Percentiles rank a stretch among this genome's conserved stretches.
phyloP scores from a whole-genome alignment of 1,284 basidiomycete species.

The Cutaneotrichosporon spelunceum region DNA sequence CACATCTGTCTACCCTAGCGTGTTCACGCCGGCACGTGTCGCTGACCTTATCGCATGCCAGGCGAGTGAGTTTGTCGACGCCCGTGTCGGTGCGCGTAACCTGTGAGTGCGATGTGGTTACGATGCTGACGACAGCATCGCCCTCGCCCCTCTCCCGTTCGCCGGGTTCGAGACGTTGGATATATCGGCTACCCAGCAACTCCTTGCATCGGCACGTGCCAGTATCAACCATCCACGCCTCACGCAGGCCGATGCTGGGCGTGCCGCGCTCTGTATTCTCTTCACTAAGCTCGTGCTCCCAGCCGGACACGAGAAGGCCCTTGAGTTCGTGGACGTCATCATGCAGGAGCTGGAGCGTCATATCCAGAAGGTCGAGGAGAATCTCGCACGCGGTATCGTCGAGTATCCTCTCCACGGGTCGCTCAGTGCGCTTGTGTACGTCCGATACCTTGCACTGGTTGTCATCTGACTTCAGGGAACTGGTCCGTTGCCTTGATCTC shows the following conservation, averaged over 20 bases:
- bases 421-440: conserved; percentile 40
- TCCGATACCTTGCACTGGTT: neutral
- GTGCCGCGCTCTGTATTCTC: conserved; percentile 40
- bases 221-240: conserved; percentile 44
- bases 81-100: conserved; percentile 33
- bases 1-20: conserved; percentile 6
- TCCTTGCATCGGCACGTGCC: conserved; percentile 31
- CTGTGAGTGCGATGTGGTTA: conserved; percentile 34
- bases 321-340: conserved; percentile 31
- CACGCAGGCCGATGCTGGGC: conserved; percentile 50
- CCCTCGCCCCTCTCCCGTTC: conserved; percentile 35
- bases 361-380: conserved; percentile 31
- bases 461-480: conserved; percentile 21
- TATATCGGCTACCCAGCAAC: conserved; percentile 15
- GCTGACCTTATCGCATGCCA: conserved; percentile 44
- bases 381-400: conserved; percentile 38
- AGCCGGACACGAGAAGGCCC: conserved; percentile 14
- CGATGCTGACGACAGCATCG: conserved; percentile 29
- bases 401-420: conserved; percentile 45
- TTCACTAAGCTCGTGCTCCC: conserved; percentile 34
- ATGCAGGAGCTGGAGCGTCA: conserved; percentile 33
- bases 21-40: conserved; percentile 39
- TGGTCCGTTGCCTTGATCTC: conserved; percentile 32
- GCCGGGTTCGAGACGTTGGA: conserved; percentile 36
- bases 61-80: conserved; percentile 47